Evolutionary conservation across 2,329 filamentous ascomycete genomes (phyloP).

Genomic region (Penicillium sp.): DNA sequence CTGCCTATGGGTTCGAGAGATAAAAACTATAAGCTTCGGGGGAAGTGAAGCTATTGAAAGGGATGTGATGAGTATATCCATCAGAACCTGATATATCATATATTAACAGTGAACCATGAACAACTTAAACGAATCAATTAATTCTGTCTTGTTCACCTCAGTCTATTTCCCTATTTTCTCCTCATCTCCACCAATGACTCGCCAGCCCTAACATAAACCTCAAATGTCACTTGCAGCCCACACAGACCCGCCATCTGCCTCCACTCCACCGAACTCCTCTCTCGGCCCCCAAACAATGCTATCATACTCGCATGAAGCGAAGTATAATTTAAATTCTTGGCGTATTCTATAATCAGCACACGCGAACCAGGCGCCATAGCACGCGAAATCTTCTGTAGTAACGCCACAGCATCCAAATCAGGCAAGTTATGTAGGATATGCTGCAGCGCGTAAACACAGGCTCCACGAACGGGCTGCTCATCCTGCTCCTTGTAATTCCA

Average conservation of each 20-base stretch:
- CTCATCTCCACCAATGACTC: constrained; percentile 34
- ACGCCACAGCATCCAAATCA: constrained; percentile 29
- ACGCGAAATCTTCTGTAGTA: constrained; percentile 30
- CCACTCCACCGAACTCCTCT: constrained; percentile 31
- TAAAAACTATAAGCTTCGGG: background rate
- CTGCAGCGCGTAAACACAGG: constrained; percentile 28
- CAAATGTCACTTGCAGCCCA: constrained; percentile 31
- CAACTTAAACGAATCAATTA: background rate
- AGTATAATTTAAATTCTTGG: constrained; percentile 31
- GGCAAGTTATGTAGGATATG: constrained; percentile 34
- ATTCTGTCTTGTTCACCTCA: background rate
- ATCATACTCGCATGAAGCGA: constrained; percentile 34
- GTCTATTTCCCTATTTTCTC: background rate
- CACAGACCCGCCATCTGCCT: constrained; percentile 27
- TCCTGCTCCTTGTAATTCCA: constrained; percentile 32
- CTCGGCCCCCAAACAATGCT: constrained; percentile 28
- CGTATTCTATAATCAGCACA: constrained; percentile 31
- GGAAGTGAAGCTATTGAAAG: background rate
- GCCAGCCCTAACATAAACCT: constrained; percentile 26
- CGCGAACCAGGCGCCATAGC: constrained; percentile 31
- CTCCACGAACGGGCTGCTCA: constrained; percentile 28
- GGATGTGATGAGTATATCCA: constrained; percentile 1
- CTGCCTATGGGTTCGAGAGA: background rate
- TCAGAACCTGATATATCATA: background rate
- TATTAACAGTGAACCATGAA: background rate